phyloP scores from a whole-genome alignment of 306 rosid genomes.

The Cicer yamashitae region DNA sequence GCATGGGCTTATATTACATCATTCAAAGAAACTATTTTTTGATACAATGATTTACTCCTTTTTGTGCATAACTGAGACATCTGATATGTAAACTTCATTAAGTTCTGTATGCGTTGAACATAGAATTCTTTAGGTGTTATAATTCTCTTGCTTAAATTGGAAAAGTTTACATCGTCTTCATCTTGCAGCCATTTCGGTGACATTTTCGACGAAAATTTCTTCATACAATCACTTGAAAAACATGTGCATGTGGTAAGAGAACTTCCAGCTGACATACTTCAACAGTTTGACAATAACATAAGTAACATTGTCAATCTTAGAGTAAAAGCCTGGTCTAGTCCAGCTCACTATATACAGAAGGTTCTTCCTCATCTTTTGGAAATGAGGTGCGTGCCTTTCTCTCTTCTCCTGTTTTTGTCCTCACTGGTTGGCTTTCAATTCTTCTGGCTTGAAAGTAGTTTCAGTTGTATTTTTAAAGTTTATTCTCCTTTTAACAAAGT shows the following conservation, averaged over 20 bases:
- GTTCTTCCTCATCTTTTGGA: constrained; percentile 87
- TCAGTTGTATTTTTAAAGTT: constrained; percentile 25
- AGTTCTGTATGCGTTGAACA: constrained; percentile 23
- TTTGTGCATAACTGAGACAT: constrained; percentile 23
- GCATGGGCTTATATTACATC: constrained; percentile 16
- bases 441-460: constrained; percentile 24
- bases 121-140: constrained; percentile 23
- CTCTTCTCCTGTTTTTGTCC: constrained; percentile 34
- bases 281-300: constrained; percentile 79
- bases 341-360: constrained; percentile 83
- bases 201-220: constrained; percentile 88
- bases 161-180: constrained; percentile 29
- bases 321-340: constrained; percentile 95
- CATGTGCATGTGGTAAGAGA: constrained; percentile 78
- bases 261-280: constrained; percentile 78
- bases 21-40: constrained; percentile 24
- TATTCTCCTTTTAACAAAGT: constrained; percentile 34
- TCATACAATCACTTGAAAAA: constrained; percentile 69
- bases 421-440: constrained; percentile 38
- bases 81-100: constrained; percentile 27
- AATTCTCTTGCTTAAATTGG: constrained; percentile 20
- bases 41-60: constrained; percentile 24
- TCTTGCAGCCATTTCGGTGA: constrained; percentile 82
- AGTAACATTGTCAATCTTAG: constrained; percentile 94
- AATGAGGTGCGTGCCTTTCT: constrained; percentile 65